These are phyloP conservation scores for Lecanicillium sp. DNA, from an alignment of 2,329 filamentous ascomycete species.

Conservation along the genomic window DNA sequence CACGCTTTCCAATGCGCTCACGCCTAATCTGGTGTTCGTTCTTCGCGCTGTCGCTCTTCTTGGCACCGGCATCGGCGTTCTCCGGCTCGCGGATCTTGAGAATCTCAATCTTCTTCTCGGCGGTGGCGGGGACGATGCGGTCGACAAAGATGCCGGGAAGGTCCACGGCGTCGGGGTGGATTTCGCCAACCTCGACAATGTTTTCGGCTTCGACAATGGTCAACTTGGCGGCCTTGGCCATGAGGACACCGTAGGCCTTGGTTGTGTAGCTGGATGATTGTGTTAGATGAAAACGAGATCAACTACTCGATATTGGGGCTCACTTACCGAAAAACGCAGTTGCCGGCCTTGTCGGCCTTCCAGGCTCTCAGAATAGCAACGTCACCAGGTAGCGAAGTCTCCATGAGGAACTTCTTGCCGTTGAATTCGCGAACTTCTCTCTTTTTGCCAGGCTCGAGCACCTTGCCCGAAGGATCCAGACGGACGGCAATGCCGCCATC, in stretches of 20 bases:
- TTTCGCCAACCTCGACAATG: conserved; percentile 67
- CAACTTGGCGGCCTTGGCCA: conserved; percentile 72
- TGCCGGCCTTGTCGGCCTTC: conserved; percentile 70
- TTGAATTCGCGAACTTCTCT: conserved; percentile 68
- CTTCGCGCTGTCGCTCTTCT: conserved; percentile 28
- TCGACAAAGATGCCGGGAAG: conserved; percentile 79
- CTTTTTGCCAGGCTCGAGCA: conserved; percentile 56
- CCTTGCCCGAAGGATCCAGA: conserved; percentile 49
- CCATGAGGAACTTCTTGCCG: conserved; percentile 68
- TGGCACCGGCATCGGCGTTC: conserved; percentile 22
- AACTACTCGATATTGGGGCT: conserved; percentile 17
- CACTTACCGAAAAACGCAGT: conserved; percentile 66
- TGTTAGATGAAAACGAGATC: no score
- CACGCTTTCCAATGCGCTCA: conserved; percentile 66
- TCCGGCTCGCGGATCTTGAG: conserved; percentile 47
- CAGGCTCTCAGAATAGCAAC: conserved; percentile 70
- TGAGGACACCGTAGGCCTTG: conserved; percentile 65
- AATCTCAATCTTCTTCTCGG: conserved; percentile 65
- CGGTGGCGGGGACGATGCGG: conserved; percentile 67
- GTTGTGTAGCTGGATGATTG: conserved; percentile 51
- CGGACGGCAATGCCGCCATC: conserved; percentile 60
- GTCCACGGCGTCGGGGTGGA: conserved; percentile 67
- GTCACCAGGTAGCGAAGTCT: conserved; percentile 67
- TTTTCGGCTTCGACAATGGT: conserved; percentile 82
- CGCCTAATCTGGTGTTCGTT: conserved; percentile 46